phyloP scores from a whole-genome alignment of 805 yeast genomes.

The Trichomonascus vanleenenianus region DNA sequence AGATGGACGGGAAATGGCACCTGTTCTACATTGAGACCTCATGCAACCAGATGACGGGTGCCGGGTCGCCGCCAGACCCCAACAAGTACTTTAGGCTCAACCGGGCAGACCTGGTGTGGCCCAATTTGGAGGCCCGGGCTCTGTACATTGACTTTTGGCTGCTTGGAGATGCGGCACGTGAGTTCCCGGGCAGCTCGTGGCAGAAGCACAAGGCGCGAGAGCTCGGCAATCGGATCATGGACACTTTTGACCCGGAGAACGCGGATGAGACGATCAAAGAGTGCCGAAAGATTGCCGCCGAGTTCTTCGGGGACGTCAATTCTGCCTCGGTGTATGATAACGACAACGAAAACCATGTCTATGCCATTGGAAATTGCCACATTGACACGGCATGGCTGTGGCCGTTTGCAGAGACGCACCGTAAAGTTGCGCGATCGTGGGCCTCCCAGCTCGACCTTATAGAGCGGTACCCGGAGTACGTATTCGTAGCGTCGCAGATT shows the following conservation, averaged over 20 bases:
- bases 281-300: constrained; percentile 60
- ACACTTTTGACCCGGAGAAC: constrained; percentile 68
- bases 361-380: constrained; percentile 90
- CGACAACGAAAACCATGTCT: constrained; percentile 39
- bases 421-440: constrained; percentile 94
- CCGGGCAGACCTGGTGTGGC: constrained; percentile 71
- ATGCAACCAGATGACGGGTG: constrained; percentile 92
- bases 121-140: constrained; percentile 72
- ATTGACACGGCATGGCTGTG: constrained; percentile 98
- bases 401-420: constrained; percentile 97
- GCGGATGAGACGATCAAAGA: constrained; percentile 40
- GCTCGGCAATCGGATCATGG: constrained; percentile 75
- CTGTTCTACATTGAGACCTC: constrained; percentile 78
- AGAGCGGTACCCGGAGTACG: constrained; percentile 85
- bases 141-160: constrained; percentile 79
- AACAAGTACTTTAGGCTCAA: constrained; percentile 62
- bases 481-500: constrained; percentile 91
- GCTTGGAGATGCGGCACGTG: constrained; percentile 86
- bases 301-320: constrained; percentile 61
- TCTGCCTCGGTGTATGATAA: constrained; percentile 51
- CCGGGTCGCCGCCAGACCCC: constrained; percentile 55
- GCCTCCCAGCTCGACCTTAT: constrained; percentile 80
- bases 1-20: constrained; percentile 43
- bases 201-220: constrained; percentile 79
- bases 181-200: constrained; percentile 64